Conservation (phyloP, 2,329 filamentous ascomycete genomes). For the Aspergillus puulaauensis region DNA sequence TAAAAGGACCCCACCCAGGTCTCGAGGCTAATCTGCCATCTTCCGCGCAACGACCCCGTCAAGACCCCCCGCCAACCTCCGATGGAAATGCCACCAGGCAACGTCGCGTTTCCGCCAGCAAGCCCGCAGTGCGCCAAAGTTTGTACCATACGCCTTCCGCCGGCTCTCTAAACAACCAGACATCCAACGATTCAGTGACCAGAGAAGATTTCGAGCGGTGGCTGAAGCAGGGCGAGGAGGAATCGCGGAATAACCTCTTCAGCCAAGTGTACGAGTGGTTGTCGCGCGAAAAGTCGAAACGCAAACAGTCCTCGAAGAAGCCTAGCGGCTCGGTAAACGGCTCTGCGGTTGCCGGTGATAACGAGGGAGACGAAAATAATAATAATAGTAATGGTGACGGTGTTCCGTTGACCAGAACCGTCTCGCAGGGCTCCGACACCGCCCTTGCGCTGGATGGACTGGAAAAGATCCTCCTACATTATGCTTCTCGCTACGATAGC, state of each 20-base stretch:
- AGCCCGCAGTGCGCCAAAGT: slow-evolving; percentile 27
- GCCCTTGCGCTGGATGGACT: slow-evolving; percentile 75
- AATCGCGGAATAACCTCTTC: slow-evolving; percentile 50
- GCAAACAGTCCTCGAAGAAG: slow-evolving; percentile 53
- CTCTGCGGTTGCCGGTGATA: slow-evolving; percentile 32
- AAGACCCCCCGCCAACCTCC: slow-evolving; percentile 15
- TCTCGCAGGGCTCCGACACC: slow-evolving; percentile 65
- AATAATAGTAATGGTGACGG: slow-evolving; percentile 15
- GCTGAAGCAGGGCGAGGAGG: slow-evolving; percentile 28
- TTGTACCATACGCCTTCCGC: slow-evolving; percentile 25
- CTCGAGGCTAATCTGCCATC: slow-evolving; percentile 26
- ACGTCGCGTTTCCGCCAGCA: slow-evolving; percentile 28
- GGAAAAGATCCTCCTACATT: slow-evolving; percentile 64
- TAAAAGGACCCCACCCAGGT: slow-evolving; percentile 27
- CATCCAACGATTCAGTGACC: slow-evolving; percentile 24
- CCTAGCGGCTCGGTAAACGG: slow-evolving; percentile 43
- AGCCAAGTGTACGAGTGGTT: slow-evolving; percentile 81
- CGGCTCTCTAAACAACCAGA: slow-evolving; percentile 27
- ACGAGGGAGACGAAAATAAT: slow-evolving; percentile 18
- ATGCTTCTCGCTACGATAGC: slow-evolving; percentile 31
- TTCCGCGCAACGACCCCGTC: slow-evolving; percentile 24
- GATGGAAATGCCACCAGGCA: slow-evolving; percentile 28
- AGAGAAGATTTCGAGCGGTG: slow-evolving; percentile 27
- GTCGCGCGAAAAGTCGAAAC: slow-evolving; percentile 72
- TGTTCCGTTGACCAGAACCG: slow-evolving; percentile 35